These are phyloP conservation scores for Clonostachys sp. DNA, from an alignment of 2,329 filamentous ascomycete genomes.

Conservation along the genomic window DNA sequence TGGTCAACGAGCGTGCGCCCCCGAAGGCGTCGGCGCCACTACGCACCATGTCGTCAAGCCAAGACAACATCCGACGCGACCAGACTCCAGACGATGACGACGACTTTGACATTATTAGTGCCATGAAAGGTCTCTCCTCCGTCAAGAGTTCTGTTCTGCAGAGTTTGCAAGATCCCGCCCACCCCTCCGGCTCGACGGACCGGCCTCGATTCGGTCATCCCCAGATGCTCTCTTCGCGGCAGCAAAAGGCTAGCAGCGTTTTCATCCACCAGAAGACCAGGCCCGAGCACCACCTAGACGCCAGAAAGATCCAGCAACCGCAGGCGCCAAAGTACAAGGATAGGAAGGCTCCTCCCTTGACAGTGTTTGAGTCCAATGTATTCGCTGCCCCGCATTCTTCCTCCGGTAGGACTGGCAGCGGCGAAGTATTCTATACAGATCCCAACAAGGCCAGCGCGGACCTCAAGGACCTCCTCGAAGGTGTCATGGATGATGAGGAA, in stretches of 20 bases:
- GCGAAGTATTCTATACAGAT: constrained; percentile 62
- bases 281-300: constrained; percentile 52
- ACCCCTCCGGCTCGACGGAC: constrained; percentile 1
- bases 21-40: constrained; percentile 34
- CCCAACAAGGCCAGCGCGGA: constrained; percentile 69
- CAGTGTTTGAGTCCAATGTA: constrained; percentile 40
- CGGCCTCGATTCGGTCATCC: constrained; percentile 29
- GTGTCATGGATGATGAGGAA: constrained; percentile 71
- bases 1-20: constrained; percentile 43
- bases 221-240: constrained; percentile 41
- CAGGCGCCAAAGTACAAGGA: constrained; percentile 40
- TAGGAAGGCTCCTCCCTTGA: constrained; percentile 37
- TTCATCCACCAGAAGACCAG: constrained; percentile 51
- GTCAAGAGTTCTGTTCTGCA: constrained; percentile 3
- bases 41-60: constrained; percentile 22
- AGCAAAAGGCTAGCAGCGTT: constrained; percentile 46
- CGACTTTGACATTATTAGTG: constrained; percentile 20
- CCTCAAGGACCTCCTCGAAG: constrained; percentile 77
- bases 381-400: constrained; percentile 11
- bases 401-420: constrained; percentile 12
- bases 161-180: constrained; percentile 14
- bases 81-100: constrained; percentile 22
- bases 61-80: constrained; percentile 15
- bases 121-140: constrained; percentile 12
- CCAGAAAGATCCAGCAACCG: constrained; percentile 41